These are phyloP conservation scores for Bretziella fagacearum DNA, from an alignment of 2,329 filamentous ascomycete genomes.

Conservation along the genomic window DNA sequence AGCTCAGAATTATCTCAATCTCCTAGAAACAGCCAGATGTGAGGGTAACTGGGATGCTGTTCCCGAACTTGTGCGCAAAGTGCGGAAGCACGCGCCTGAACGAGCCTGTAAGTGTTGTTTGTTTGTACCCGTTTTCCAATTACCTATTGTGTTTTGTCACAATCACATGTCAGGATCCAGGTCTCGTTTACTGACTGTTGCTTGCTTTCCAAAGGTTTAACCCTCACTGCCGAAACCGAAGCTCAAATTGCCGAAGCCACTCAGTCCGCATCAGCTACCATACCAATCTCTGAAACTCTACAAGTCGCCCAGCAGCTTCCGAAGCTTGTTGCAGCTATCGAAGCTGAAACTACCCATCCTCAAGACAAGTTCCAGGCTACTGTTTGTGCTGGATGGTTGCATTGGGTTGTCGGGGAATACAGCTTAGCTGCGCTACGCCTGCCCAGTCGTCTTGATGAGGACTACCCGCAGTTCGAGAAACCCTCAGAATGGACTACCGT, in stretches of 20 bases:
- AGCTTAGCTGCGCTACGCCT: slow-evolving; percentile 41
- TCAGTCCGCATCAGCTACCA: slow-evolving; percentile 24
- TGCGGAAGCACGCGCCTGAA: slow-evolving; percentile 81
- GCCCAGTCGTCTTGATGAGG: slow-evolving; percentile 43
- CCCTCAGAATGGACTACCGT: slow-evolving; percentile 65
- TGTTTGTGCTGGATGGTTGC: slow-evolving; percentile 69
- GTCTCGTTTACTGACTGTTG: slow-evolving; percentile 13
- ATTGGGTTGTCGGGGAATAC: slow-evolving; percentile 61
- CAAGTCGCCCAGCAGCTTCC: slow-evolving; percentile 30
- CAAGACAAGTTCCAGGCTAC: slow-evolving; percentile 61
- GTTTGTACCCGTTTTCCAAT: slow-evolving; percentile 9
- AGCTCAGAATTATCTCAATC: slow-evolving; percentile 62
- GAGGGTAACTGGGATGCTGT: slow-evolving; percentile 75
- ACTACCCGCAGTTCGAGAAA: slow-evolving; percentile 35
- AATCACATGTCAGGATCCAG: background rate
- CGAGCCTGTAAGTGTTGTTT: slow-evolving; percentile 56
- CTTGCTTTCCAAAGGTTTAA: slow-evolving; percentile 37
- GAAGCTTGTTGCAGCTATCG: slow-evolving; percentile 38
- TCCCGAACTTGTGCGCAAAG: slow-evolving; percentile 77
- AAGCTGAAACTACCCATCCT: slow-evolving; percentile 33
- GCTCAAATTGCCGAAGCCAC: slow-evolving; percentile 42
- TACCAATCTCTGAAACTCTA: slow-evolving; percentile 30
- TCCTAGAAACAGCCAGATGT: slow-evolving; percentile 74
- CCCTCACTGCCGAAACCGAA: slow-evolving; percentile 54
- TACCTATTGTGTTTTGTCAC: slow-evolving; percentile 6